Evolutionary conservation across 2,329 filamentous ascomycete genomes (phyloP).

Genomic region (Acrocalymma vagum): DNA sequence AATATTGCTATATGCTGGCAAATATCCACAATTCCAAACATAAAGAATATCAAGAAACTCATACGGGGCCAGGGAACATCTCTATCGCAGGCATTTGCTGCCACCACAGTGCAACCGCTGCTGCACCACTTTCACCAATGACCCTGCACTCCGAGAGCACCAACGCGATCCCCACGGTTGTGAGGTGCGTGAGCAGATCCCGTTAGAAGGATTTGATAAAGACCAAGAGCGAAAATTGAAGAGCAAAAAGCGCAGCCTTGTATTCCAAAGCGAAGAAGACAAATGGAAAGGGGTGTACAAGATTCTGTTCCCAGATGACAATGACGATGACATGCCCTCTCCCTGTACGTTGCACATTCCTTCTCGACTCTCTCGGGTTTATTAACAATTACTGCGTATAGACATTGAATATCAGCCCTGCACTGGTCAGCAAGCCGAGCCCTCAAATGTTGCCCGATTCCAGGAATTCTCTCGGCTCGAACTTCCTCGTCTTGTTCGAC

Average conservation of each 20-base stretch:
- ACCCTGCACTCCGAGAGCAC: constrained; percentile 29
- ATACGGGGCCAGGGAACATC: constrained; percentile 33
- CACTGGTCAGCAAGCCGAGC: constrained; percentile 6
- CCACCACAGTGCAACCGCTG: constrained; percentile 34
- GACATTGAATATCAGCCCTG: constrained; percentile 30
- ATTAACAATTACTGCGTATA: not conserved
- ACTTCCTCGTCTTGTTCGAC: constrained; percentile 33
- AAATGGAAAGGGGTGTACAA: constrained; percentile 36
- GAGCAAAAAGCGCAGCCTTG: constrained; percentile 32
- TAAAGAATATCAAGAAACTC: not conserved
- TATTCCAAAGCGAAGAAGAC: constrained; percentile 27
- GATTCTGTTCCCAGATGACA: constrained; percentile 33
- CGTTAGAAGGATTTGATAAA: constrained; percentile 32
- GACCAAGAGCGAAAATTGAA: constrained; percentile 34
- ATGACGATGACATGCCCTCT: constrained; percentile 26
- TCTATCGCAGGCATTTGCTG: constrained; percentile 32
- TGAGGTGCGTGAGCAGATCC: constrained; percentile 25
- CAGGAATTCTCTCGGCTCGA: constrained; percentile 34
- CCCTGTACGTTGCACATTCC: constrained; percentile 28
- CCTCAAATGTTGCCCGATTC: constrained; percentile 24
- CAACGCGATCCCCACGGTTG: constrained; percentile 30
- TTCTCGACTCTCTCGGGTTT: not conserved
- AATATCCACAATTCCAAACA: not conserved
- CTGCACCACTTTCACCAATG: constrained; percentile 28
- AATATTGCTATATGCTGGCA: not conserved